Percentiles rank a stretch among this genome's conserved stretches.
Evolutionary conservation across 345 rosid genomes (phyloP).

Genomic region (Syzygium jambos): DNA sequence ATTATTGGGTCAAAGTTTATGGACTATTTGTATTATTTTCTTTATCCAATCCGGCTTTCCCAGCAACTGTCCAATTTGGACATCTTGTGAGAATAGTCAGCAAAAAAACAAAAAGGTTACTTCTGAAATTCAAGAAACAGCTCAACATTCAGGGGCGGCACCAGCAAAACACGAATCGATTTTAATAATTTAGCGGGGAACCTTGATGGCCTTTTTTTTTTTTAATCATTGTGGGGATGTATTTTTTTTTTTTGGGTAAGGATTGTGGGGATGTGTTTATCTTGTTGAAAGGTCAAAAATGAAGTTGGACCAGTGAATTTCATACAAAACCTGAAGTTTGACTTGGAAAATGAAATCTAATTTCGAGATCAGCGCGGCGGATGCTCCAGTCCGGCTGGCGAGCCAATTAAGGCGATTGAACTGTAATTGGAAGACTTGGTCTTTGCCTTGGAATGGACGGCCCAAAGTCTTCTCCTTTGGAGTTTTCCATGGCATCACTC

Average conservation of each 20-base stretch:
- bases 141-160: neutral
- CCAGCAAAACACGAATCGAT: neutral
- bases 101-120: neutral
- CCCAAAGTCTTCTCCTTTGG: constrained; percentile 7
- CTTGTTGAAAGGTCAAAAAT: neutral
- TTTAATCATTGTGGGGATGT: neutral
- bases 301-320: neutral
- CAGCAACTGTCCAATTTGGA: neutral
- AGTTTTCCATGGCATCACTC: neutral
- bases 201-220: neutral
- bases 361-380: neutral
- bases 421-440: neutral
- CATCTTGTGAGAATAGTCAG: neutral
- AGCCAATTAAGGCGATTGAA: neutral
- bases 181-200: neutral
- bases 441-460: neutral
- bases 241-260: neutral
- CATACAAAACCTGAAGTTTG: neutral
- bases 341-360: neutral
- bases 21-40: too few relatives aligned
- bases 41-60: neutral
- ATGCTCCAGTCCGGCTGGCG: neutral
- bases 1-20: too few relatives aligned
- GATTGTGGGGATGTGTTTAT: neutral
- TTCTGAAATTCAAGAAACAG: neutral